A percentile compares a stretch with the other conserved stretches of the same genome.
These are phyloP conservation scores for Phytophthora tubulina DNA, from an alignment of 352 stramenopile species.

Conservation along the genomic window DNA sequence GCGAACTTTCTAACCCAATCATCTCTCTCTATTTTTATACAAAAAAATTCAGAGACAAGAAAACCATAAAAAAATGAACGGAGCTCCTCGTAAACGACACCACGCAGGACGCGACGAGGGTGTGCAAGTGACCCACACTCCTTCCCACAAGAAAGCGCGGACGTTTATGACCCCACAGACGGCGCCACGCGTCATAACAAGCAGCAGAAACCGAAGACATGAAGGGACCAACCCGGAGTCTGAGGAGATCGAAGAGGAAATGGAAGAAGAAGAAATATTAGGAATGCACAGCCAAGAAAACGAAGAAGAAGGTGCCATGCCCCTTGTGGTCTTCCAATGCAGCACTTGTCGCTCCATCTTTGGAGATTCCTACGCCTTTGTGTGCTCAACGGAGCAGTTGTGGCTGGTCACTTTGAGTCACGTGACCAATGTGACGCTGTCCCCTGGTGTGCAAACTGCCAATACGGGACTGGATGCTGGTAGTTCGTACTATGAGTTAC, in stretches of 20 bases:
- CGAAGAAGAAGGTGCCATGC: constrained; percentile 59
- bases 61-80: constrained; percentile 29
- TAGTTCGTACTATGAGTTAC: constrained; percentile 78
- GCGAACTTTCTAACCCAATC: constrained; percentile 25
- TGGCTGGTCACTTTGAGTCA: constrained; percentile 80
- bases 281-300: constrained; percentile 34
- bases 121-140: constrained; percentile 29
- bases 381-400: constrained; percentile 78
- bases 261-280: constrained; percentile 21
- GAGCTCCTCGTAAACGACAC: constrained; percentile 68
- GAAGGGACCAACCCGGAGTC: constrained; percentile 39
- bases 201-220: constrained; percentile 16
- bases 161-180: constrained; percentile 33
- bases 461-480: constrained; percentile 60
- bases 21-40: not conserved
- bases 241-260: constrained; percentile 47
- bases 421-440: constrained; percentile 69
- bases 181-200: constrained; percentile 1
- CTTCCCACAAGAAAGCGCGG: constrained; percentile 46
- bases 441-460: constrained; percentile 62
- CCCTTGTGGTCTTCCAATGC: constrained; percentile 87
- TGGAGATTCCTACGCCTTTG: constrained; percentile 84
- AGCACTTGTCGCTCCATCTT: constrained; percentile 86
- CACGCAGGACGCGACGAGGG: constrained; percentile 31
- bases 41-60: constrained; percentile 1